These are phyloP conservation scores for Anisogramma anomala DNA, from an alignment of 2,329 filamentous ascomycete species.

Conservation along the genomic window DNA sequence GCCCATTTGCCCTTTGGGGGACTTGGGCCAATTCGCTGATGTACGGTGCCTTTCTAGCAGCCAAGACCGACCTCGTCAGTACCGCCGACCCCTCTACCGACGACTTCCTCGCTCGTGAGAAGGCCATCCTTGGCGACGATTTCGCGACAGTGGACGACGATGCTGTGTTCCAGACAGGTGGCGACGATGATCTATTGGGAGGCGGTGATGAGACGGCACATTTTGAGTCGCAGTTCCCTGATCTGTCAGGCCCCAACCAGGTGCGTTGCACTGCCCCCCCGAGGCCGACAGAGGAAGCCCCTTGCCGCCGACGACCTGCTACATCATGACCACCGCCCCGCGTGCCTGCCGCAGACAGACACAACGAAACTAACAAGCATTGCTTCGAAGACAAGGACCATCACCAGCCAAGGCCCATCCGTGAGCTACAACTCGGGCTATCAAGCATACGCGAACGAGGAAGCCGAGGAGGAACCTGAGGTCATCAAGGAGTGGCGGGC, in stretches of 20 bases:
- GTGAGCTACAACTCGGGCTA: conserved; percentile 52
- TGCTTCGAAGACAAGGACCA: conserved; percentile 54
- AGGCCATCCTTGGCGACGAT: conserved; percentile 82
- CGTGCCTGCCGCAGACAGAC: not conserved
- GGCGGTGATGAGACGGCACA: conserved; percentile 34
- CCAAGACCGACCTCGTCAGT: conserved; percentile 54
- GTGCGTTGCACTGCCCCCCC: conserved; percentile 30
- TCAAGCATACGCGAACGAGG: conserved; percentile 38
- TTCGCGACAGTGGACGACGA: conserved; percentile 70
- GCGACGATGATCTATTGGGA: conserved; percentile 62
- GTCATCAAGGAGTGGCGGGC: conserved; percentile 88
- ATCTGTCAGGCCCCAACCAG: conserved; percentile 57
- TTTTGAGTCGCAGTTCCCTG: conserved; percentile 87
- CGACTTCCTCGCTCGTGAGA: conserved; percentile 87
- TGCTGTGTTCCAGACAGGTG: conserved; percentile 50
- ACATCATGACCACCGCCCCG: not conserved
- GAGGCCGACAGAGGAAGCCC: not conserved
- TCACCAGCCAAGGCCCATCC: conserved; percentile 54
- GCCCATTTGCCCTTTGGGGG: conserved; percentile 6
- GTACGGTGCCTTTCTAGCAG: conserved; percentile 30
- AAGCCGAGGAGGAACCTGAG: conserved; percentile 67
- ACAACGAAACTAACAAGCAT: not conserved
- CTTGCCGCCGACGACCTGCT: not conserved
- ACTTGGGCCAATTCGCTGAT: conserved; percentile 13
- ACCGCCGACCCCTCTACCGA: conserved; percentile 51